phyloP scores from a whole-genome alignment of 352 stramenopile genomes.

The Hyphochytrium catenoides region DNA sequence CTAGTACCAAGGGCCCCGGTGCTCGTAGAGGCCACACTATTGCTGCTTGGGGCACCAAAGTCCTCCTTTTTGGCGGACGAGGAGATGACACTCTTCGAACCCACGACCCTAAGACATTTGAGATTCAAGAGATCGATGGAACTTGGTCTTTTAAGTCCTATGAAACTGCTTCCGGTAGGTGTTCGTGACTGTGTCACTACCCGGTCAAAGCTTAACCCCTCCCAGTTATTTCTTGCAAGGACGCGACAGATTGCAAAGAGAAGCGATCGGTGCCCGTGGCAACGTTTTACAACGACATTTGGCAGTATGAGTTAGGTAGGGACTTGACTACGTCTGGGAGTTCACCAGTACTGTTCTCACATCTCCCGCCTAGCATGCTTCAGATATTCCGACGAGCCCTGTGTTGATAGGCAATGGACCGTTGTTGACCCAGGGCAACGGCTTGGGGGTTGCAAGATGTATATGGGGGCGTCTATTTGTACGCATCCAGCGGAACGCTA shows the following conservation, averaged over 20 bases:
- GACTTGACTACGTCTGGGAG: constrained; percentile 1
- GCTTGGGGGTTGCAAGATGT: constrained; percentile 70
- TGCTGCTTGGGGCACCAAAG: no score
- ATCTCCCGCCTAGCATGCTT: constrained; percentile 24
- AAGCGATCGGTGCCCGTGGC: constrained; percentile 35
- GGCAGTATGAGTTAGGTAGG: constrained; percentile 75
- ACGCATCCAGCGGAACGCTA: constrained; percentile 62
- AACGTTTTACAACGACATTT: constrained; percentile 86
- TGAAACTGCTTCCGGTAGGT: constrained; percentile 5
- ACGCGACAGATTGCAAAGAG: no score
- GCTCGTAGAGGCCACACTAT: no score
- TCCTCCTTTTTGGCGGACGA: constrained; percentile 80
- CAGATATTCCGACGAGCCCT: constrained; percentile 58
- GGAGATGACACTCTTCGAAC: constrained; percentile 55
- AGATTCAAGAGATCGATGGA: constrained; percentile 44
- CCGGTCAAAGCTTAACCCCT: constrained; percentile 15
- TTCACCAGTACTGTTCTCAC: not conserved
- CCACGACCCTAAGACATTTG: constrained; percentile 76
- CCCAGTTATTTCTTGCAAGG: constrained; percentile 14
- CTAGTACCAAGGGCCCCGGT: no score
- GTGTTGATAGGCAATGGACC: constrained; percentile 46
- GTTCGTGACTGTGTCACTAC: constrained; percentile 13
- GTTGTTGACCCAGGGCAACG: constrained; percentile 48
- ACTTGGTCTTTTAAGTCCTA: constrained; percentile 58
- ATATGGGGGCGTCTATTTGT: constrained; percentile 57